Percentiles rank a stretch among this genome's conserved stretches.
Evolutionary conservation across 2,329 filamentous ascomycete species (phyloP).

Genomic region (Trichoderma oligosporum): DNA sequence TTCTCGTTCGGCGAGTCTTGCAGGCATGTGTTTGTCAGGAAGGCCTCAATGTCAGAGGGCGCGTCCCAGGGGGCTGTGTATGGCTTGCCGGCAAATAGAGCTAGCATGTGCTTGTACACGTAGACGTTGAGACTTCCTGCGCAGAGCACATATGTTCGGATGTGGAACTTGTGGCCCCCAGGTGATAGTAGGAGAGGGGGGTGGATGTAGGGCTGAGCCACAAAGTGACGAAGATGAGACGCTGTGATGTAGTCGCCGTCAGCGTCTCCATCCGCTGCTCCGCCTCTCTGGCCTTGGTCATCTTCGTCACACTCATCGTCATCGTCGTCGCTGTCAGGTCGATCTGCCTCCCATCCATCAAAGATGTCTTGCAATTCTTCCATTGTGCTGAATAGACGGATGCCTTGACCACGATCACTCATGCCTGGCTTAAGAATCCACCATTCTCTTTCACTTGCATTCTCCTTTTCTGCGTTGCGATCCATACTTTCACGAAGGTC

Average conservation of each 20-base stretch:
- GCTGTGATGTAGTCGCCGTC: conserved; percentile 64
- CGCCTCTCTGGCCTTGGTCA: conserved; percentile 31
- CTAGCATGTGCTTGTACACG: conserved; percentile 88
- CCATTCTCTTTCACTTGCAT: conserved; percentile 61
- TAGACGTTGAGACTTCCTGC: conserved; percentile 74
- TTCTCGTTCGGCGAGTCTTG: conserved; percentile 61
- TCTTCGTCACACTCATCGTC: conserved; percentile 52
- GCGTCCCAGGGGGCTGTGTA: conserved; percentile 64
- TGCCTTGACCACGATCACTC: conserved; percentile 94
- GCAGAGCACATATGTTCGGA: conserved; percentile 85
- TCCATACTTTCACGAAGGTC: conserved; percentile 77
- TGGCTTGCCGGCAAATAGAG: conserved; percentile 75
- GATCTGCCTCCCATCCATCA: conserved; percentile 78
- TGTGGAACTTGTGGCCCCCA: conserved; percentile 81
- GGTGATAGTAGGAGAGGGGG: conserved; percentile 65
- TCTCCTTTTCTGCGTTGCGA: conserved; percentile 49
- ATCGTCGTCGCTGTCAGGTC: conserved; percentile 63
- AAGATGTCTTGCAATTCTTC: conserved; percentile 83
- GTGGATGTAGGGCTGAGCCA: conserved; percentile 92
- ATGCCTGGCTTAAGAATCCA: conserved; percentile 98
- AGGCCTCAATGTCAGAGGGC: conserved; percentile 58
- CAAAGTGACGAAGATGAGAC: conserved; percentile 90
- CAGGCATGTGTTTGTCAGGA: conserved; percentile 94
- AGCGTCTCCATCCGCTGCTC: conserved; percentile 31
- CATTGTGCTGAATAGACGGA: conserved; percentile 81